Percentiles rank a stretch among this genome's conserved stretches.
Conservation (phyloP, 306 rosid species). For the Dryas drummondii region DNA sequence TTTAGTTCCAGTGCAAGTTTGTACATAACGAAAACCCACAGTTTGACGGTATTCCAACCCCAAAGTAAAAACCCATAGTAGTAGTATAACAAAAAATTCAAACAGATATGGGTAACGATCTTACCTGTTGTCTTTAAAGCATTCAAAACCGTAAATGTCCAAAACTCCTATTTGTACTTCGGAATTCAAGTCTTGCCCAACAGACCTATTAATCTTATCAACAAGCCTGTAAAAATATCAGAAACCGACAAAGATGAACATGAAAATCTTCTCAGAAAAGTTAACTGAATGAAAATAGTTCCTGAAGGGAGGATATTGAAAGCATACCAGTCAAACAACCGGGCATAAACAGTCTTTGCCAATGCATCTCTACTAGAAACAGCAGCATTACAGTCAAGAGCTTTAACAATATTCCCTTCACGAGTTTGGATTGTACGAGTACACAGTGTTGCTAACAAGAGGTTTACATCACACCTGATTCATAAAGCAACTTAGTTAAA, state of each 20-base stretch:
- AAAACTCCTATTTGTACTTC: conserved; percentile 77
- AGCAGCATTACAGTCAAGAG: conserved; percentile 92
- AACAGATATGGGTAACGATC: background rate
- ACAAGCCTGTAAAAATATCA: conserved; percentile 76
- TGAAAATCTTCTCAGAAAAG: conserved; percentile 9
- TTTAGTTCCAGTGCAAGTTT: too few species aligned
- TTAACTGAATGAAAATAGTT: background rate
- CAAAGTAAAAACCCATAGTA: background rate
- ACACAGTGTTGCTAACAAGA: conserved; percentile 71
- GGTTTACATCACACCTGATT: conserved; percentile 73
- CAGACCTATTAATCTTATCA: conserved; percentile 85
- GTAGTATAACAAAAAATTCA: background rate
- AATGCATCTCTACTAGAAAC: conserved; percentile 84
- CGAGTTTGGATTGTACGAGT: conserved; percentile 90
- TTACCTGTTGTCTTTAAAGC: conserved; percentile 95
- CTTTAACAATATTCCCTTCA: conserved; percentile 87
- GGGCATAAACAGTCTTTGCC: conserved; percentile 93
- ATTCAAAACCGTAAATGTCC: conserved; percentile 98
- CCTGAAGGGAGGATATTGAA: conserved; percentile 19
- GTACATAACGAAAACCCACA: too few species aligned
- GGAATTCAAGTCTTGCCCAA: conserved; percentile 88
- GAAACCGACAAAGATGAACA: conserved; percentile 7
- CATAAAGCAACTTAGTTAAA: conserved; percentile 17
- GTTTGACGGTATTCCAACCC: background rate
- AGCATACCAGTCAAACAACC: conserved; percentile 85